Evolutionary conservation across 140 eudicot genomes (phyloP).

Genomic region (Oenanthe javanica): DNA sequence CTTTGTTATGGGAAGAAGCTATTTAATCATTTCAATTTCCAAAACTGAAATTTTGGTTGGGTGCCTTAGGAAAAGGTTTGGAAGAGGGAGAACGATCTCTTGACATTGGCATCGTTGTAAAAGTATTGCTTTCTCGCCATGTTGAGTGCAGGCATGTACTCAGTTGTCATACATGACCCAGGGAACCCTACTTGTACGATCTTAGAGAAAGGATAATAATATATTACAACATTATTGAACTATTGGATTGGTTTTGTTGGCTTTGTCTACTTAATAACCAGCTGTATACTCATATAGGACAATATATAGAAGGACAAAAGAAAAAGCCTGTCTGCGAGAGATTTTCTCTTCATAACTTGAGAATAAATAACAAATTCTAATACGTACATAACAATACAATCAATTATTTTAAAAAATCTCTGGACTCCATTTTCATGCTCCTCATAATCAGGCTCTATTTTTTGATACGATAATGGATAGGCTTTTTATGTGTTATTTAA

Average conservation of each 20-base stretch:
- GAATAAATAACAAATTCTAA: neutral
- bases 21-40: neutral
- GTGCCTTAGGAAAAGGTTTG: neutral
- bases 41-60: neutral
- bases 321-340: neutral
- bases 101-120: neutral
- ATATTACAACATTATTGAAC: neutral
- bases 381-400: neutral
- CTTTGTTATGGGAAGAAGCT: neutral
- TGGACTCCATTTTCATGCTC: neutral
- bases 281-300: neutral
- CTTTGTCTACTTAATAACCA: neutral
- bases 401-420: neutral
- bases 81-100: neutral
- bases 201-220: neutral
- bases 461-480: neutral
- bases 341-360: neutral
- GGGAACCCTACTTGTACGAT: neutral
- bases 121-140: neutral
- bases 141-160: neutral
- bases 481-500: neutral
- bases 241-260: neutral
- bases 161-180: neutral
- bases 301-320: neutral
- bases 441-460: neutral